Conservation (phyloP, 441 rosid species). For the Biscutella laevigata region DNA sequence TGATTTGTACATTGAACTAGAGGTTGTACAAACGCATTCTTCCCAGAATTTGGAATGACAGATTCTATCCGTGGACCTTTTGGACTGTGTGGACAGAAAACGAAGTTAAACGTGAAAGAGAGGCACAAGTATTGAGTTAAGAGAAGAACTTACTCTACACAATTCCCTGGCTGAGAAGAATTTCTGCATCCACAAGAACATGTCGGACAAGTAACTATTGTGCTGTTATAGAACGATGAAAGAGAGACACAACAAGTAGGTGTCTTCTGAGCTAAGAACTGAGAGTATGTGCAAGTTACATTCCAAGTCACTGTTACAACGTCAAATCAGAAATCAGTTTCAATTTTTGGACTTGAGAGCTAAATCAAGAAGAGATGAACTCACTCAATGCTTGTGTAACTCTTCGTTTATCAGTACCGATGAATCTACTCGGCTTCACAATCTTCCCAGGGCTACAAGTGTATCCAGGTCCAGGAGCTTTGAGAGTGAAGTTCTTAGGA, state of each 20-base stretch:
- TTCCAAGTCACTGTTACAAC: constrained; percentile 64
- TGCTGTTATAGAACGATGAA: constrained; percentile 56
- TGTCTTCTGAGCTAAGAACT: constrained; percentile 53
- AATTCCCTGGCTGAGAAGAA: constrained; percentile 37
- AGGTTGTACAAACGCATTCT: constrained; percentile 41
- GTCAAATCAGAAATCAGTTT: neutral
- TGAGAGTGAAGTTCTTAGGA: constrained; percentile 46
- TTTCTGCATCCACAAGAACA: constrained; percentile 69
- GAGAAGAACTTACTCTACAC: constrained; percentile 49
- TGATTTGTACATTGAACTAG: constrained; percentile 86
- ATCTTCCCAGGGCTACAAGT: constrained; percentile 58
- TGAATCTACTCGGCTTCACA: constrained; percentile 45
- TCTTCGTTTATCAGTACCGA: constrained; percentile 41
- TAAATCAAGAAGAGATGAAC: constrained; percentile 2
- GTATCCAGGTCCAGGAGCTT: constrained; percentile 60
- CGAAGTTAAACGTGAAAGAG: neutral
- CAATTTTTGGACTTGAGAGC: neutral
- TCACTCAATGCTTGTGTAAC: constrained; percentile 62
- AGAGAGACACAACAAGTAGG: constrained; percentile 68
- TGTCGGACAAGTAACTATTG: constrained; percentile 48
- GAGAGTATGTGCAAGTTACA: constrained; percentile 66
- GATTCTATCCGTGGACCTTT: constrained; percentile 43
- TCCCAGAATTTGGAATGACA: constrained; percentile 50
- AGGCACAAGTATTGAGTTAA: too few species aligned
- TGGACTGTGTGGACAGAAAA: constrained; percentile 26